Percentiles rank a stretch among this genome's conserved stretches.
phyloP scores from a whole-genome alignment of 176 grass and related monocot species.

The Canna indica region DNA sequence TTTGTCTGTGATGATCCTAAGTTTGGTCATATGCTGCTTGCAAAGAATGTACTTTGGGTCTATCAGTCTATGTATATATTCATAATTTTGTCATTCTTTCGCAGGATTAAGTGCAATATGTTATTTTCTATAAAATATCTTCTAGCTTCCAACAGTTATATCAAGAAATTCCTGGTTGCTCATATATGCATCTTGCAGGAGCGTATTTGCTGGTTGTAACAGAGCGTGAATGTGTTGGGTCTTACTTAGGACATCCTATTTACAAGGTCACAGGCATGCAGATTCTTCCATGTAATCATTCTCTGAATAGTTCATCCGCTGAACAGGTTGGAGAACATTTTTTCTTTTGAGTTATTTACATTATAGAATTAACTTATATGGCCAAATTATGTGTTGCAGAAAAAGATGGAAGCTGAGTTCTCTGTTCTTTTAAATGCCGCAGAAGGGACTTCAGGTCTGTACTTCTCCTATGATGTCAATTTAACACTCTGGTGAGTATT shows the following conservation, averaged over 20 bases:
- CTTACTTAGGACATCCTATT: conserved; percentile 72
- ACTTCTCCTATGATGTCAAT: conserved; percentile 92
- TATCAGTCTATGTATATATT: neutral
- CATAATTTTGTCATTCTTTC: neutral
- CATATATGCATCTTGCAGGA: conserved; percentile 24
- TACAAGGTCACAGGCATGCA: conserved; percentile 80
- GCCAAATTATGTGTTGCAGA: conserved; percentile 43
- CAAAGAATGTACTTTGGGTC: no score
- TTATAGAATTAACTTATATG: neutral
- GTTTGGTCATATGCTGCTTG: neutral
- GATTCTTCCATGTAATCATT: conserved; percentile 74
- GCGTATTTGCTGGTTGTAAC: conserved; percentile 82
- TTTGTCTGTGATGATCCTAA: neutral
- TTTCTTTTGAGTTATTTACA: conserved; percentile 13
- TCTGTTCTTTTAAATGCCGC: conserved; percentile 61
- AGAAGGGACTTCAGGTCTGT: conserved; percentile 62
- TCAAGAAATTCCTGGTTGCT: neutral
- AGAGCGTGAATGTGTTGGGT: conserved; percentile 71
- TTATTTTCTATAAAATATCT: neutral
- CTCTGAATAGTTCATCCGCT: conserved; percentile 39
- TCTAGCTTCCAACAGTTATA: neutral
- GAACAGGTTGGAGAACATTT: conserved; percentile 46
- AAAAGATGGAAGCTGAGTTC: conserved; percentile 76
- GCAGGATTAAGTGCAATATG: neutral
- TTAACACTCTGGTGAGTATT: conserved; percentile 65